Evolutionary conservation across 345 rosid genomes (phyloP), one percentile per base, ranked within the genome.

Genomic region (Acer negundo): DNA sequence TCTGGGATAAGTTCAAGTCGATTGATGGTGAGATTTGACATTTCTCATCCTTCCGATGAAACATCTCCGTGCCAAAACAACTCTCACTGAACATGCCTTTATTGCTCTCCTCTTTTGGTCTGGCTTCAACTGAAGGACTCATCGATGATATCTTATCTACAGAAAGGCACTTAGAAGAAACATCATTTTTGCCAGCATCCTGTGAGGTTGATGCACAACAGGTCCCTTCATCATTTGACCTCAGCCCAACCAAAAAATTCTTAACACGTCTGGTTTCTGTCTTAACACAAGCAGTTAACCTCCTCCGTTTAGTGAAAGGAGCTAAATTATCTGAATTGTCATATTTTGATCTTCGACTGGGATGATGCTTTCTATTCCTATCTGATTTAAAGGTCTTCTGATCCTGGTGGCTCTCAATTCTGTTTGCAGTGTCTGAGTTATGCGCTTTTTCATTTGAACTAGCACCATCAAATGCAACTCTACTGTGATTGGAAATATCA

Each of bases 241-340:
- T 78, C n/a, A 22, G 63, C 53, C 75, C 81, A 24, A n/a, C 77
- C 47, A 82, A 59, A 23, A 78, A 62, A 65, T 77, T 82, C 69
- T 84, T 84, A 24, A 62, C 42, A 40, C 64, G 72, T 69, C 67
- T 81, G 55, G 67, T 71, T 65, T 87, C 95, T 63, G 81, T 49
- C 77, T 66, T 86, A 19, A 83, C 74, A 77, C 92, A 89, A 77
- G 89, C 84, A 63, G 85, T 83, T 80, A 93, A 85, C 74, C 89
- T 86, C 67, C 85, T 79, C 46, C 85, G 85, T 84, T 91, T 91
- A 76, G 73, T 61, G 19, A 72, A 73, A 67, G 88, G 90, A 51
- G 81, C 89, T 63, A 81, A 77, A 77, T 78, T 76, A 77, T 74
- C 79, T 55, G 87, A 79, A 66, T 79, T 80, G 4, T 71, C 75